These are phyloP conservation scores for Penicillium sp. DNA, from an alignment of 2,329 filamentous ascomycete species.

Conservation along the genomic window DNA sequence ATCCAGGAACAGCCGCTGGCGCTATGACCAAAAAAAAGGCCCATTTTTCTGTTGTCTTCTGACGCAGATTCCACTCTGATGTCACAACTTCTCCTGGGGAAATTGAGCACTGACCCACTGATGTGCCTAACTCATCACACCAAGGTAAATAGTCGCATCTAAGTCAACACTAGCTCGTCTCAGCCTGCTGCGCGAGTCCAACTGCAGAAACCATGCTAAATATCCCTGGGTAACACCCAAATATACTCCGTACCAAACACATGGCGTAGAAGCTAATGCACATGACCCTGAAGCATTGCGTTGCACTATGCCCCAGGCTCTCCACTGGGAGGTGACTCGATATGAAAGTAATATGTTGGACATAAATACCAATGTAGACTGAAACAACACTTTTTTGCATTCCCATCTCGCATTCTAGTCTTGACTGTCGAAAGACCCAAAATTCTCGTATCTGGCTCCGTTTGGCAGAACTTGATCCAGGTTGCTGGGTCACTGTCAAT, in stretches of 20 bases:
- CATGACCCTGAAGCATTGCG: background rate
- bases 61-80: slow-evolving; percentile 17
- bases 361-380: background rate
- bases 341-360: background rate
- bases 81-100: slow-evolving; percentile 23
- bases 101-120: slow-evolving; percentile 25
- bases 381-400: background rate
- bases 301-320: background rate
- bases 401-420: background rate
- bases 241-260: background rate
- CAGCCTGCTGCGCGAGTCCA: background rate
- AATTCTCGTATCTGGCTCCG: too few species aligned
- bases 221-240: background rate
- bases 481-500: background rate
- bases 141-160: slow-evolving; percentile 19
- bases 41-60: background rate
- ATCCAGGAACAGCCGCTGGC: slow-evolving; percentile 10
- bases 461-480: background rate
- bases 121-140: slow-evolving; percentile 11
- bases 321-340: background rate
- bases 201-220: background rate
- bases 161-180: slow-evolving; percentile 18
- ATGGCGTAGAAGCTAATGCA: slow-evolving; percentile 1
- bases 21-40: slow-evolving; percentile 21
- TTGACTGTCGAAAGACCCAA: background rate